A percentile compares a stretch with the other conserved stretches of the same genome.
Evolutionary conservation across 148 eudicot species (phyloP).

Genomic region (Agrostemma githago): DNA sequence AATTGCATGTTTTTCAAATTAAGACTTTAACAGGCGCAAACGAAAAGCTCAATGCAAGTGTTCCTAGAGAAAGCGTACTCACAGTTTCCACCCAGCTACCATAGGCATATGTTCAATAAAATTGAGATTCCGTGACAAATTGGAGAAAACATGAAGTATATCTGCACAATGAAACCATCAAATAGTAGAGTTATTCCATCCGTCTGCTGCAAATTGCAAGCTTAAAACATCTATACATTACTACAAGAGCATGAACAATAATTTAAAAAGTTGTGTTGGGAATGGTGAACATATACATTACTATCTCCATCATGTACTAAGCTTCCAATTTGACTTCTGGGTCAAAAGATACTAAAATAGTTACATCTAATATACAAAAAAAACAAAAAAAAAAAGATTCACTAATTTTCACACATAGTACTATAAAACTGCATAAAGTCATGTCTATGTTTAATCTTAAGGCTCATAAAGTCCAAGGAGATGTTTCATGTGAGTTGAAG

Average conservation of each 20-base stretch:
- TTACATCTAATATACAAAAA: not conserved
- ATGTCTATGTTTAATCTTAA: not conserved
- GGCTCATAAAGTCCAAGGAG: not conserved
- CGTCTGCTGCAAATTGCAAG: not conserved
- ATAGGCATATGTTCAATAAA: constrained; percentile 74
- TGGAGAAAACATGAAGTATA: constrained; percentile 77
- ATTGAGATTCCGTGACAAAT: constrained; percentile 72
- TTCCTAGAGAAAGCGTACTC: constrained; percentile 29
- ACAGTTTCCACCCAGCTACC: constrained; percentile 87
- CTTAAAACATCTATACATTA: constrained; percentile 1
- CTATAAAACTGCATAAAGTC: not conserved
- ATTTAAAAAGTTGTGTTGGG: not conserved
- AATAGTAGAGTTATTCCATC: constrained; percentile 14
- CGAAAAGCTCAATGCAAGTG: not conserved
- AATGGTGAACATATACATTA: not conserved
- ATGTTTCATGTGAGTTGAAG: not conserved
- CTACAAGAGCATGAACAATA: not conserved
- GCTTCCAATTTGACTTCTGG: not conserved
- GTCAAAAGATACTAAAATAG: not conserved
- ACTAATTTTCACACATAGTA: not conserved
- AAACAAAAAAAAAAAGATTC: too few relatives aligned
- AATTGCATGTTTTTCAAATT: constrained; percentile 3
- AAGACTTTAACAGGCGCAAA: not conserved
- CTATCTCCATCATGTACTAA: not conserved
- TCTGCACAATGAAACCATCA: constrained; percentile 52